Percentiles rank a stretch among this genome's conserved stretches.
Evolutionary conservation across 768 basidiomycete genomes (phyloP).

Genomic region (Termitomyces sp.): DNA sequence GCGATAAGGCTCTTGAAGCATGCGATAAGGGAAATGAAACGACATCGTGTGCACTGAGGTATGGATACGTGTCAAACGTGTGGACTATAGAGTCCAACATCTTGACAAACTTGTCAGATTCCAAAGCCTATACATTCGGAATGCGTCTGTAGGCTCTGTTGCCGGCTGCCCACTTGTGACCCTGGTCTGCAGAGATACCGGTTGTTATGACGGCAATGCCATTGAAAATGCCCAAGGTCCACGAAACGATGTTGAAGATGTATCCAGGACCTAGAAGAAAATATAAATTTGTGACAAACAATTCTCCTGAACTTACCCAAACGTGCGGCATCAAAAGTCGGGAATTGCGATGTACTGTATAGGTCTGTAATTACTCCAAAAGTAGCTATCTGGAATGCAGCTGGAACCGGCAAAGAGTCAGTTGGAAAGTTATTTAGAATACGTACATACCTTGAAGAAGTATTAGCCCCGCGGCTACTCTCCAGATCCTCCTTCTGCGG

Average conservation of each 20-base stretch:
- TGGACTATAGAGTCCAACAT: background rate
- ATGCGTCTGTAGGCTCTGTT: slow-evolving; percentile 58
- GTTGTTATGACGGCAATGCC: slow-evolving; percentile 52
- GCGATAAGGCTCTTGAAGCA: background rate
- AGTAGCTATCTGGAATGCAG: slow-evolving; percentile 52
- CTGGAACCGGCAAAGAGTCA: slow-evolving; percentile 22
- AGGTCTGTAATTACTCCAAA: slow-evolving; percentile 63
- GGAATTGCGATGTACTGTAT: slow-evolving; percentile 39
- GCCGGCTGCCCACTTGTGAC: slow-evolving; percentile 72
- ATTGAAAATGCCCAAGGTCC: slow-evolving; percentile 51
- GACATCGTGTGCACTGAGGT: background rate
- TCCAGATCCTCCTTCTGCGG: slow-evolving; percentile 71
- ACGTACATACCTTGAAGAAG: slow-evolving; percentile 47
- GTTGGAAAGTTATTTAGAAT: background rate
- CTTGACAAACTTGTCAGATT: background rate
- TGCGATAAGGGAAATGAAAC: background rate
- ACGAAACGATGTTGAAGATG: slow-evolving; percentile 52
- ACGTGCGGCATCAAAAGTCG: slow-evolving; percentile 50
- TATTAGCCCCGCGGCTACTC: slow-evolving; percentile 60
- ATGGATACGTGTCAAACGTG: background rate
- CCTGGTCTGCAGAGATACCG: slow-evolving; percentile 56
- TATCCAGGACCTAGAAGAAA: slow-evolving; percentile 48
- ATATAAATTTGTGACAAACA: background rate
- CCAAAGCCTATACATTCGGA: background rate
- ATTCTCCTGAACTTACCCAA: slow-evolving; percentile 40